Base-by-base conservation (phyloP, 2,329 filamentous ascomycete species). In the Talaromyces albobiverticillius region DNA sequence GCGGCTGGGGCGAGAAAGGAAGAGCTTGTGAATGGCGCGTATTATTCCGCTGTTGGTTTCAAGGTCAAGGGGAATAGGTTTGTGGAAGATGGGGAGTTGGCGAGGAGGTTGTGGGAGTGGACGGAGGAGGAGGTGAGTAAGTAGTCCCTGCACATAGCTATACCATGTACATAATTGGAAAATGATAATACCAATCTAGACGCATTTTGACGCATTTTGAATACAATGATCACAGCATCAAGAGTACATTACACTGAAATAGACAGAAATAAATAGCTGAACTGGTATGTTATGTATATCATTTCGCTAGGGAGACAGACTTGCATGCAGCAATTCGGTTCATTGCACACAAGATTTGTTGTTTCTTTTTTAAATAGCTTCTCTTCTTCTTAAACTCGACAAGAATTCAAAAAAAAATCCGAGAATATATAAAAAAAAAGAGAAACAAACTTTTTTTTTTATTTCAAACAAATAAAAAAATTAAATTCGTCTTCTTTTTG, bases 101-200 rank as follows among this genome's bases (percentile, higher is more conserved):
- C 64, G 1, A 61, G 59, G 45, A 62, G 56, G 51, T 61, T 76
- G 26, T 77, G 75, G 75, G 72, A 76, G 34, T 77, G 74, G 74
- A 73, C 73, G 5, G 73, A 77, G 55, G 32, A 11, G 11, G 53
- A 51, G 32, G 40, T 16, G 9, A 13, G 10, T 20, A 16, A 2
- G n/a, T 36, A 36, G 32, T n/a, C n/a, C n/a, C n/a, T n/a, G n/a
- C n/a, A n/a, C n/a, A n/a, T 16, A 16, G 8, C 14, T 45, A 4
- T 20, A 4, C 18, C 11, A 3, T 25, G 13, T 42, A 42, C 14
- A 42, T 42, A 9, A 42, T 42, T 14, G 3, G 29, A 31, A 31
- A 7, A 3, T 3, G 29, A 11, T 7, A 31, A 11, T 11, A 31
- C 4, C 13, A 11, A 31, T 31, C 9, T 3, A 3, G 29, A 11